Percentiles rank a stretch among this genome's conserved stretches.
phyloP scores from a whole-genome alignment of 2,329 filamentous ascomycete species.

The Talaromyces atroroseus region DNA sequence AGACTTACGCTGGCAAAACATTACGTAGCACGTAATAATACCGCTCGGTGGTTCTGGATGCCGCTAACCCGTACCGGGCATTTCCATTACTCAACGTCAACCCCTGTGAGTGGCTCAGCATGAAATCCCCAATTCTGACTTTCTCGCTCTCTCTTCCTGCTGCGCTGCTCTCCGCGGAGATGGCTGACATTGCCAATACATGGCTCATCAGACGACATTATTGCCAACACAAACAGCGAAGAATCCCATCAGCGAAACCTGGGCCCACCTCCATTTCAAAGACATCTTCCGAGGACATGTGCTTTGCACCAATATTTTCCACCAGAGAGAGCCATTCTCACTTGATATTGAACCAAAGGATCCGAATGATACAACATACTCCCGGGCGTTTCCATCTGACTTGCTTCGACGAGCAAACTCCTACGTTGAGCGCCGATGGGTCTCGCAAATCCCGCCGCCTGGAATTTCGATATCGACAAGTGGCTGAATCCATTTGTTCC shows the following conservation, averaged over 20 bases:
- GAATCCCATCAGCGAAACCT: no score
- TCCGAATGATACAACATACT: no score
- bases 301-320: not conserved
- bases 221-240: no score
- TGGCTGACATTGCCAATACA: not conserved
- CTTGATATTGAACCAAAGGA: no score
- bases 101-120: conserved; percentile 24
- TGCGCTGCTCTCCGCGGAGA: conserved; percentile 3
- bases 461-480: conserved; percentile 69
- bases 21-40: not conserved
- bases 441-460: conserved; percentile 22
- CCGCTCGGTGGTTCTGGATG: conserved; percentile 3
- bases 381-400: not conserved
- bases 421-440: conserved; percentile 3
- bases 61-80: conserved; percentile 23
- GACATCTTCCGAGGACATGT: not conserved
- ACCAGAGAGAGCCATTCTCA: no score
- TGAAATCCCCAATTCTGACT: not conserved
- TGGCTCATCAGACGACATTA: not conserved
- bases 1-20: not conserved
- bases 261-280: not conserved
- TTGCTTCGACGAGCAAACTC: not conserved
- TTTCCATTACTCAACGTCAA: conserved; percentile 35
- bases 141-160: not conserved
- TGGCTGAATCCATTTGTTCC: conserved; percentile 67